Evolutionary conservation across 1,139 yeast genomes (phyloP).

Genomic region (Entelexis paramagnoliae): DNA sequence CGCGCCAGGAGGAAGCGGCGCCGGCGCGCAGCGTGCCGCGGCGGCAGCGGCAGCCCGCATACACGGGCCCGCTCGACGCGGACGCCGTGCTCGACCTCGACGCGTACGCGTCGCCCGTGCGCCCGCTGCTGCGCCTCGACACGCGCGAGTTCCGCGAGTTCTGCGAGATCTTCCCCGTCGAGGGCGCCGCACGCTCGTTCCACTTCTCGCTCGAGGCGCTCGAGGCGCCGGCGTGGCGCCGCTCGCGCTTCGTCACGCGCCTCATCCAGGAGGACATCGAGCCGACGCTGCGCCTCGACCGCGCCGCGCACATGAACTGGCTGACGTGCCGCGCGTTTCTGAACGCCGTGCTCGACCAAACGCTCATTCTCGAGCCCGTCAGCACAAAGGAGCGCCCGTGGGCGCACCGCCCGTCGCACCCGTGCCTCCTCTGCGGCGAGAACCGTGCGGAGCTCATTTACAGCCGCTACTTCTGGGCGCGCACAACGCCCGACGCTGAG

Average conservation of each 20-base stretch:
- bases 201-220: conserved; percentile 10
- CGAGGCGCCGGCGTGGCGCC: conserved; percentile 20
- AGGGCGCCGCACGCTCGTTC: conserved; percentile 4
- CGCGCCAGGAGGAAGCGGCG: conserved; percentile 3
- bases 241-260: conserved; percentile 44
- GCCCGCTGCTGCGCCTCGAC: conserved; percentile 24
- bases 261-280: conserved; percentile 72
- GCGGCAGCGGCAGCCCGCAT: background rate
- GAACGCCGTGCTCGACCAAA: conserved; percentile 63
- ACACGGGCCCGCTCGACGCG: conserved; percentile 2
- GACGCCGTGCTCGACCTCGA: conserved; percentile 22
- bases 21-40: background rate
- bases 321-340: conserved; percentile 50
- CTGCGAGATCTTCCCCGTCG: conserved; percentile 15
- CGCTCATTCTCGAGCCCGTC: conserved; percentile 76
- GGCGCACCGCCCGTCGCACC: conserved; percentile 47
- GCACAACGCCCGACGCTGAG: conserved; percentile 32
- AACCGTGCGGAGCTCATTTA: conserved; percentile 58
- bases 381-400: conserved; percentile 45
- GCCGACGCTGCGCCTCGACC: conserved; percentile 51
- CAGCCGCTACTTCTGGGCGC: conserved; percentile 63
- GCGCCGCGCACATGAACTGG: conserved; percentile 54
- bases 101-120: conserved; percentile 22
- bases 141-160: conserved; percentile 22
- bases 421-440: conserved; percentile 82